Evolutionary conservation across 75 land plant species (phyloP), one percentile per base, ranked within the genome.

Genomic region (Selaginella tamariscina): DNA sequence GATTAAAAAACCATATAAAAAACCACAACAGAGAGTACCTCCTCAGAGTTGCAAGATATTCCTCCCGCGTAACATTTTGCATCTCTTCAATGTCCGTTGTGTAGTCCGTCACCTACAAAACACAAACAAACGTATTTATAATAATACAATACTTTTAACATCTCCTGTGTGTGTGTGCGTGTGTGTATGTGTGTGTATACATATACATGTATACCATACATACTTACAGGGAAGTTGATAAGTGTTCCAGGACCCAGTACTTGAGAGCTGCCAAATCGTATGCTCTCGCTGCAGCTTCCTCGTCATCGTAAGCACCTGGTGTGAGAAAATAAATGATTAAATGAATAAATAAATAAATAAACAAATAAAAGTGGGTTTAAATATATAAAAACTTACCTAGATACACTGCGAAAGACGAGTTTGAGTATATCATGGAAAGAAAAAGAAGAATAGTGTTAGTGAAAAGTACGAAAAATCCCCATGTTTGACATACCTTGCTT

Each of bases 401-500:
- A 59, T 59, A 59, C 18, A 59, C 62, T 59, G 62, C 24, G n/a
- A n/a, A n/a, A n/a, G n/a, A n/a, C n/a, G n/a, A n/a, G n/a, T n/a
- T n/a, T n/a, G n/a, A n/a, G n/a, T n/a, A n/a, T n/a, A n/a, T n/a
- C n/a, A n/a, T n/a, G n/a, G n/a, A n/a, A n/a, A n/a, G n/a, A n/a
- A n/a, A n/a, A n/a, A n/a, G n/a, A n/a, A n/a, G n/a, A n/a, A 59
- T 8, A 5, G 18, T 2, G 8, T 21, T 8, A 59, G 5, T 59
- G 62, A 5, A 5, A 59, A 23, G 27, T 26, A 5, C 62, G 26
- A 27, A 21, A 23, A 21, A 59, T 2, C 62, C 8, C 9, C 23
- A 59, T 21, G 21, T 59, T 59, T 59, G 62, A 27, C 62, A 9
- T 59, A 59, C 26, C 62, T 59, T 59, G 62, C 62, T 59, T 59